A percentile compares a stretch with the other conserved stretches of the same genome.
phyloP scores from a whole-genome alignment of 352 stramenopile genomes.

The Globisporangium apiculatum region DNA sequence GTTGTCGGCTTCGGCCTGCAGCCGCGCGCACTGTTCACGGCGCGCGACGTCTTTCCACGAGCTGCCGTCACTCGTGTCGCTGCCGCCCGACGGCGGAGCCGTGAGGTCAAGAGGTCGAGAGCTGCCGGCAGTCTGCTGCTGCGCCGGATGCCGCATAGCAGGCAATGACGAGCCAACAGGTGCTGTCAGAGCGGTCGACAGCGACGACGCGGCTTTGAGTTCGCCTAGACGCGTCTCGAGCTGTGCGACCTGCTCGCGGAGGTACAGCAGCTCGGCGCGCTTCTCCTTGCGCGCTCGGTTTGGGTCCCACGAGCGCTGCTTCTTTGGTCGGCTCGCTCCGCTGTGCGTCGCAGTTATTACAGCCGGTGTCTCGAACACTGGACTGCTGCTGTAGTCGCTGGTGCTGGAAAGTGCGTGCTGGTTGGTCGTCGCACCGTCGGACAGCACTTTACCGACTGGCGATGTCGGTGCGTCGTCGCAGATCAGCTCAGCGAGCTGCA shows the following conservation, averaged over 20 bases:
- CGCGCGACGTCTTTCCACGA: conserved; percentile 29
- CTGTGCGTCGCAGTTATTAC: not conserved
- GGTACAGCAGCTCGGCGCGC: conserved; percentile 21
- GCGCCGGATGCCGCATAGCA: too few relatives aligned
- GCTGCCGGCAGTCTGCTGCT: conserved; percentile 2
- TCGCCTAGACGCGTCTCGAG: conserved; percentile 26
- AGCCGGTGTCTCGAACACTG: too few relatives aligned
- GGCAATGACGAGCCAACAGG: too few relatives aligned
- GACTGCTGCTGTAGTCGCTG: not conserved
- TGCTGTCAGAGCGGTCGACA: too few relatives aligned
- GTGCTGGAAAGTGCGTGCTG: too few relatives aligned
- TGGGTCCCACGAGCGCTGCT: conserved; percentile 1
- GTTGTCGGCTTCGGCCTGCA: conserved; percentile 39
- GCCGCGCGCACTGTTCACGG: conserved; percentile 21
- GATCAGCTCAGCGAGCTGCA: not conserved
- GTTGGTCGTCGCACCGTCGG: too few relatives aligned
- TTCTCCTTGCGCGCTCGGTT: conserved; percentile 2
- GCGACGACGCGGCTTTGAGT: conserved; percentile 3
- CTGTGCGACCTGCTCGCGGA: conserved; percentile 37
- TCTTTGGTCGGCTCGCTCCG: not conserved
- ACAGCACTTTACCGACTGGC: not conserved
- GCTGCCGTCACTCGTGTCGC: too few relatives aligned
- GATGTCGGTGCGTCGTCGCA: not conserved
- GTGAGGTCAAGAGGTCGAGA: conserved; percentile 1
- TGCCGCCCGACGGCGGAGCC: too few relatives aligned